Conservation (phyloP, 2,329 filamentous ascomycete genomes). For the Monilinia vaccinii-corymbosi region DNA sequence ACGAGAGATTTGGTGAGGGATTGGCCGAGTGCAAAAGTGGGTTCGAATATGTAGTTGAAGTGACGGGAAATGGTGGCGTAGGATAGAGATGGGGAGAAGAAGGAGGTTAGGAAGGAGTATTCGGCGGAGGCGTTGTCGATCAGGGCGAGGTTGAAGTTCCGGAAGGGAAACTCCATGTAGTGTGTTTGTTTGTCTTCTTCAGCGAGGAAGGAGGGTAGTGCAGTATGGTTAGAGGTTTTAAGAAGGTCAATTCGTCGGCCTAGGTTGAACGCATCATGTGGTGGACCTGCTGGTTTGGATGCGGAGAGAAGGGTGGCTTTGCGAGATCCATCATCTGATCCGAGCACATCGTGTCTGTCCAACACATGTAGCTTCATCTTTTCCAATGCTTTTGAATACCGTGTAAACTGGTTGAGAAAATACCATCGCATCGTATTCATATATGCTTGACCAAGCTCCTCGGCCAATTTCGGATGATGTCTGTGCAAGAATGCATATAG, state of each 20-base stretch:
- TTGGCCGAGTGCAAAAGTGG: conserved; percentile 79
- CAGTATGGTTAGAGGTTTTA: conserved; percentile 61
- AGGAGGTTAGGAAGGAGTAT: conserved; percentile 85
- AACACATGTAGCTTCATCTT: conserved; percentile 76
- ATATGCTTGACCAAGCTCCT: conserved; percentile 88
- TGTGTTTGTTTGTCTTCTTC: conserved; percentile 83
- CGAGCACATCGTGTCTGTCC: conserved; percentile 76
- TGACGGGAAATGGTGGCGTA: conserved; percentile 72
- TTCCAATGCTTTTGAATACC: conserved; percentile 75
- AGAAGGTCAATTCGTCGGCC: conserved; percentile 80
- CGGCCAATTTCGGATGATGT: conserved; percentile 73
- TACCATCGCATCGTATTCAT: conserved; percentile 99
- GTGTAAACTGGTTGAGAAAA: conserved; percentile 81
- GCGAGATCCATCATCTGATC: conserved; percentile 63
- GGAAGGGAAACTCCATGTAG: conserved; percentile 83
- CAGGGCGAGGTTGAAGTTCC: conserved; percentile 88
- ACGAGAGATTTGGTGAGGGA: conserved; percentile 66
- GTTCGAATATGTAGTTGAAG: conserved; percentile 82
- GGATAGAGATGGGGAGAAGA: conserved; percentile 72
- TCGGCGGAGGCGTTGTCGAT: conserved; percentile 92
- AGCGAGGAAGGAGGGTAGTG: conserved; percentile 78
- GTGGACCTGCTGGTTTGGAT: conserved; percentile 42
- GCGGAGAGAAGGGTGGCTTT: conserved; percentile 52
- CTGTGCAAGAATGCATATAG: conserved; percentile 76
- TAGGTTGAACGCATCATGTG: conserved; percentile 82